Evolutionary conservation across 2,329 filamentous ascomycete genomes (phyloP).

Genomic region (Daldinia eschscholtzii): DNA sequence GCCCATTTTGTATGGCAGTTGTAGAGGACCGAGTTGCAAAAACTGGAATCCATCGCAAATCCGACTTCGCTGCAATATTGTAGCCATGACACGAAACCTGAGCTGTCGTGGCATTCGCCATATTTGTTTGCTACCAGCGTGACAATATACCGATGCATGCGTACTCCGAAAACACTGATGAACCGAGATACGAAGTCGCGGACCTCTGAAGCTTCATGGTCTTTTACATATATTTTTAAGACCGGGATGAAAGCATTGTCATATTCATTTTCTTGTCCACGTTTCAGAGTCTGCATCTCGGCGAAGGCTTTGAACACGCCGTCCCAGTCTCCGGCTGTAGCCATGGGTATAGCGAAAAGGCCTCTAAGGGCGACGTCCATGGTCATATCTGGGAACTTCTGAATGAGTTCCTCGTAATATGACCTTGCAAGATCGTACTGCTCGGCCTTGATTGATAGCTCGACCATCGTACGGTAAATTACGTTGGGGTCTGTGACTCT

Average conservation of each 20-base stretch:
- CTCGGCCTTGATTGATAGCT: slow-evolving; percentile 56
- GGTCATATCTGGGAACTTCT: slow-evolving; percentile 45
- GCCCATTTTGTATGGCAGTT: slow-evolving; percentile 57
- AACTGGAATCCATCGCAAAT: slow-evolving; percentile 54
- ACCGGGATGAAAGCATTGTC: slow-evolving; percentile 55
- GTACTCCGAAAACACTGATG: slow-evolving; percentile 53
- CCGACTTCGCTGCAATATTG: slow-evolving; percentile 54
- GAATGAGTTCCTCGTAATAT: slow-evolving; percentile 49
- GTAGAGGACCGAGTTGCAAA: slow-evolving; percentile 57
- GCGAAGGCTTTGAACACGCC: slow-evolving; percentile 54
- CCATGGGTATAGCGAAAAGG: slow-evolving; percentile 54
- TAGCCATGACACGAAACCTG: slow-evolving; percentile 58
- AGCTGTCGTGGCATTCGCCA: slow-evolving; percentile 55
- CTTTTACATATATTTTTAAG: slow-evolving; percentile 56
- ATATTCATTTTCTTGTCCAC: slow-evolving; percentile 41
- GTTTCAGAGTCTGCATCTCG: slow-evolving; percentile 39
- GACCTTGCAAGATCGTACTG: slow-evolving; percentile 50
- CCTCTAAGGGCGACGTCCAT: slow-evolving; percentile 54
- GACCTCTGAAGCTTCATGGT: slow-evolving; percentile 57
- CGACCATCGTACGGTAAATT: slow-evolving; percentile 57
- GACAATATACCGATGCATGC: slow-evolving; percentile 55
- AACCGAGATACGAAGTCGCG: slow-evolving; percentile 58
- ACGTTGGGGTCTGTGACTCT: slow-evolving; percentile 48
- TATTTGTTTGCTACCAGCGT: slow-evolving; percentile 60
- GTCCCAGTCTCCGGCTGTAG: slow-evolving; percentile 58